phyloP scores from a whole-genome alignment of 495 filamentous ascomycete genomes.

The Thermochaetoides thermophila region DNA sequence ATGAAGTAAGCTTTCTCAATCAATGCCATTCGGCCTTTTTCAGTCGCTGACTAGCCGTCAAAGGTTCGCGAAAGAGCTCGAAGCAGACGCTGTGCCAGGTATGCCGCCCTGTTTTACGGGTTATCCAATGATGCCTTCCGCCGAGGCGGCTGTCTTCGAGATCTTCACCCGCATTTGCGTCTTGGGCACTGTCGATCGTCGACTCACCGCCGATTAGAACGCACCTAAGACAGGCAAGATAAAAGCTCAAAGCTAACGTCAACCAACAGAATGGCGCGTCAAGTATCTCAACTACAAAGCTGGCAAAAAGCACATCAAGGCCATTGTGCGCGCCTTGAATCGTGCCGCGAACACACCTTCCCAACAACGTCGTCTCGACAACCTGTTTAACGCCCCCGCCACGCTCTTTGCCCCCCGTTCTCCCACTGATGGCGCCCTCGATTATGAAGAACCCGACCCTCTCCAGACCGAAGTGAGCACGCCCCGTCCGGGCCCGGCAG shows the following conservation, averaged over 20 bases:
- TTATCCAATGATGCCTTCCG: neutral
- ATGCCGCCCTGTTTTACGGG: slow-evolving; percentile 7
- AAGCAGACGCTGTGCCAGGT: slow-evolving; percentile 70
- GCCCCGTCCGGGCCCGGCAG: neutral
- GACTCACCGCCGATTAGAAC: neutral
- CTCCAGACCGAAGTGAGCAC: slow-evolving; percentile 1
- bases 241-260: neutral
- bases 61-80: slow-evolving; percentile 60
- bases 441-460: slow-evolving; percentile 5
- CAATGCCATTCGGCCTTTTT: too few species aligned
- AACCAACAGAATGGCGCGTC: slow-evolving; percentile 56
- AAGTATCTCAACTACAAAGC: slow-evolving; percentile 92
- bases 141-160: neutral
- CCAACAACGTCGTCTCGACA: too few species aligned
- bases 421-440: slow-evolving; percentile 10
- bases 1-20: too few species aligned
- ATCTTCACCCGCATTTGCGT: neutral
- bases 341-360: slow-evolving; percentile 43
- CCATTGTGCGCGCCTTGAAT: slow-evolving; percentile 53
- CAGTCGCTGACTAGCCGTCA: too few species aligned
- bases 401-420: slow-evolving; percentile 12
- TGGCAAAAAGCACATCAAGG: slow-evolving; percentile 83
- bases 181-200: too few species aligned
- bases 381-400: too few species aligned
- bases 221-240: neutral